Base-by-base conservation (phyloP, 75 land plant species). In the Adiantum capillusveneris region DNA sequence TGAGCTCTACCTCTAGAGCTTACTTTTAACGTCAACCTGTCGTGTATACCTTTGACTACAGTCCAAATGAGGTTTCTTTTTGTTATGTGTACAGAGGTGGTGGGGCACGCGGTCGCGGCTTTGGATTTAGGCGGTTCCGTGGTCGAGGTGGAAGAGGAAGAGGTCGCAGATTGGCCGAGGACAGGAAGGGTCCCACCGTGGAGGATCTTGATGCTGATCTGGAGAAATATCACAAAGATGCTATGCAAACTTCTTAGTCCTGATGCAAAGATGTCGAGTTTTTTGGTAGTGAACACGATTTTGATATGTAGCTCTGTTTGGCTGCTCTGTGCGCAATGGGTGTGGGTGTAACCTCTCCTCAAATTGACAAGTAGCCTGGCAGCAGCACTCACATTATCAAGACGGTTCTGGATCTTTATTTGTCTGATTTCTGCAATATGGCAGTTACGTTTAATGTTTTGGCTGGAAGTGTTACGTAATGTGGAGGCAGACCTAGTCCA, bases 171-270 rank as follows among this genome's bases (percentile, higher is more conserved):
- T 65, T 65, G 16, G 55, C 73, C 0, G 72, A 27, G 9, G 72
- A 62, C 50, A 69, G 45, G 52, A 36, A 34, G 22, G 14, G 9
- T 1, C 55, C 29, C 25, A 65, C 80, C 44, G 79, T 71, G 25
- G 73, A 70, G 53, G 81, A 76, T 49, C 77, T 87, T 45, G 91
- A 87, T 71, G 84, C 83, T 41, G 91, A 87, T 19, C 60, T 87
- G 65, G 91, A 87, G 25, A 75, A 75, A 31, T 87, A 87, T 66
- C 91, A 75, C 31, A 34, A 74, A 2, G 77, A 87, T 51, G 71
- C 91, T 1, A 75, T 80, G 81, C 81, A 80, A 51, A 75, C 42
- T 39, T 51, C 31, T 19, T 60, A 62, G 54, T n/a, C n/a, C n/a
- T n/a, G n/a, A n/a, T n/a, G n/a, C n/a, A n/a, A n/a, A n/a, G n/a